These are phyloP conservation scores for Spiraea crenata DNA, from an alignment of 331 rosid genomes.

Conservation along the genomic window DNA sequence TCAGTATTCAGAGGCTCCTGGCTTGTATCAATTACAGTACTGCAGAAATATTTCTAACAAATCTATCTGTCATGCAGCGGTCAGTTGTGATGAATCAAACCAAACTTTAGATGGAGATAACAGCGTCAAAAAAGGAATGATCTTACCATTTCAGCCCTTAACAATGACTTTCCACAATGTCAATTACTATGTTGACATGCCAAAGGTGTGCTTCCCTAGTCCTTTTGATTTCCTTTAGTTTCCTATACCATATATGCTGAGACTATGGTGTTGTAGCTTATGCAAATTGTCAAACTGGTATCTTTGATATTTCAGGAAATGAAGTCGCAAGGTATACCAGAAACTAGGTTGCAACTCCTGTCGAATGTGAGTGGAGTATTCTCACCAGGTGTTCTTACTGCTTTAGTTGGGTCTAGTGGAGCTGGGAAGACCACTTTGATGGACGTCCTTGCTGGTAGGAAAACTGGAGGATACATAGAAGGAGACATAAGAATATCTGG, in stretches of 20 bases:
- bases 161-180: constrained; percentile 78
- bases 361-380: constrained; percentile 81
- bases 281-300: neutral
- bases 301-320: constrained; percentile 44
- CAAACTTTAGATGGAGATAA: constrained; percentile 23
- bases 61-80: constrained; percentile 35
- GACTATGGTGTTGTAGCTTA: no score
- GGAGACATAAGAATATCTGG: constrained; percentile 83
- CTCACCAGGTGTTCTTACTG: constrained; percentile 85
- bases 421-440: constrained; percentile 94
- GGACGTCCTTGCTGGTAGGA: constrained; percentile 97
- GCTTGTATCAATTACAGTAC: neutral
- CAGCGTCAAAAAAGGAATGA: constrained; percentile 74
- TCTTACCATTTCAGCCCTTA: constrained; percentile 82
- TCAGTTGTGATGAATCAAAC: constrained; percentile 15
- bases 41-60: neutral
- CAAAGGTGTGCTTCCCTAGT: constrained; percentile 35
- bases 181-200: constrained; percentile 81
- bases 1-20: constrained; percentile 16
- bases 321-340: constrained; percentile 57
- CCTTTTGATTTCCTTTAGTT: neutral
- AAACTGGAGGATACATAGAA: constrained; percentile 87
- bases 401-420: constrained; percentile 87
- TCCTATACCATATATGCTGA: neutral
- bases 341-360: constrained; percentile 63